phyloP scores from a whole-genome alignment of 768 basidiomycete genomes.

The Macrolepiota fuliginosa region DNA sequence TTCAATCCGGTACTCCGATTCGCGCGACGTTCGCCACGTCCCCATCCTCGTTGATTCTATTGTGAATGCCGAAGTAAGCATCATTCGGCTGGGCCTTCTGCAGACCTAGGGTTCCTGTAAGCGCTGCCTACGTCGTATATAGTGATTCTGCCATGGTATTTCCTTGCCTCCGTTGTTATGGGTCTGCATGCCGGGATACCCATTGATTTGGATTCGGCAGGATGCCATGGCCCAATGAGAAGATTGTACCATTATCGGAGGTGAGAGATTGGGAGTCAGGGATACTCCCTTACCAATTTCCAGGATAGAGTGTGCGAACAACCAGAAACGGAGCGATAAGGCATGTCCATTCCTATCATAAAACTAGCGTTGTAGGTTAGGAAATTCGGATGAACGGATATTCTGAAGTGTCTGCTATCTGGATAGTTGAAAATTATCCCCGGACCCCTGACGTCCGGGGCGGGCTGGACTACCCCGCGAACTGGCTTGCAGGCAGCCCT shows the following conservation, averaged over 20 bases:
- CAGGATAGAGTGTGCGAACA: not conserved
- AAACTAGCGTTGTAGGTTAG: not conserved
- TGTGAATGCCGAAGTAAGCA: not conserved
- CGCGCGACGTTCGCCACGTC: not conserved
- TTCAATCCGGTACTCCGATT: not conserved
- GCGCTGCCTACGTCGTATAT: no score
- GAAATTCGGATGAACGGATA: not conserved
- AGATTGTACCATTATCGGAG: not conserved
- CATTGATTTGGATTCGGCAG: not conserved
- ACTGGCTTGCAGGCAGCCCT: no score
- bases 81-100: not conserved
- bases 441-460: no score
- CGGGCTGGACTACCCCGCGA: no score
- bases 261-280: not conserved
- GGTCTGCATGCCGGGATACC: not conserved
- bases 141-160: not conserved
- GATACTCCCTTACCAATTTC: not conserved
- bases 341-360: not conserved
- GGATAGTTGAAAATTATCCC: no score
- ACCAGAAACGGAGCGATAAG: not conserved
- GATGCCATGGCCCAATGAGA: not conserved
- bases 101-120: no score
- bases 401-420: no score
- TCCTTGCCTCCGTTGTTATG: not conserved
- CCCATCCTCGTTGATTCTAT: not conserved